Evolutionary conservation across 2,329 filamentous ascomycete species (phyloP), one percentile per base, ranked within the genome.

Genomic region (Fusarium lyarnte): DNA sequence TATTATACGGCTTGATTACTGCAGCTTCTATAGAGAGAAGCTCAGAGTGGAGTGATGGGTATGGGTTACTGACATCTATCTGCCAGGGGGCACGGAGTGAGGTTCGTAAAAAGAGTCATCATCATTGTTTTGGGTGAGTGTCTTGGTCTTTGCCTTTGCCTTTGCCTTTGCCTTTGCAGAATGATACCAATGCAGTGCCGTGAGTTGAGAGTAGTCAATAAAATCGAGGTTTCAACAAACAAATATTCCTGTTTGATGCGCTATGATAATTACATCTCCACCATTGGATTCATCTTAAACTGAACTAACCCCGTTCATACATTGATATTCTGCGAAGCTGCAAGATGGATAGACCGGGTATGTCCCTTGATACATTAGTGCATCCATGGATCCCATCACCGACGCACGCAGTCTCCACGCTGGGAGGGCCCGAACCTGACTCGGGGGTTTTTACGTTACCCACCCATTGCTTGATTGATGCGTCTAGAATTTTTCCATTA

Each of bases 51-150:
- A 66, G 63, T 66, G 61, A 35, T 42, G 52, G 47, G 39, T 46
- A 66, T 49, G 46, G 65, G 49, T 61, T 68, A 49, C 58, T 70
- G 59, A 63, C 57, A 70, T 60, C 29, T 36, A 66, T 51, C 23
- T 69, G 58, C 52, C 61, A 59, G 60, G 46, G 36, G 58, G 64
- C 58, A 66, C 53, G 74, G 74, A 69, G 74, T 76, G 67, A 74
- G 66, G 71, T 69, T 72, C 58, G 63, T 70, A 71, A 76, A 76
- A 76, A 72, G 63, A 76, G 58, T 58, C 27, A 60, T 60, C 52
- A 55, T 58, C 47, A 60, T 63, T 49, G 46, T n/a, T 52, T 65
- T 58, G 43, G 74, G 66, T 73, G 66, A 73, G 59, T 59, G 39
- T 47, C 53, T 31, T 46, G 13, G 39, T 16, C 23, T 38, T 55